These are phyloP conservation scores for Xylaria sp. DNA, from an alignment of 2,329 filamentous ascomycete species.

Conservation along the genomic window DNA sequence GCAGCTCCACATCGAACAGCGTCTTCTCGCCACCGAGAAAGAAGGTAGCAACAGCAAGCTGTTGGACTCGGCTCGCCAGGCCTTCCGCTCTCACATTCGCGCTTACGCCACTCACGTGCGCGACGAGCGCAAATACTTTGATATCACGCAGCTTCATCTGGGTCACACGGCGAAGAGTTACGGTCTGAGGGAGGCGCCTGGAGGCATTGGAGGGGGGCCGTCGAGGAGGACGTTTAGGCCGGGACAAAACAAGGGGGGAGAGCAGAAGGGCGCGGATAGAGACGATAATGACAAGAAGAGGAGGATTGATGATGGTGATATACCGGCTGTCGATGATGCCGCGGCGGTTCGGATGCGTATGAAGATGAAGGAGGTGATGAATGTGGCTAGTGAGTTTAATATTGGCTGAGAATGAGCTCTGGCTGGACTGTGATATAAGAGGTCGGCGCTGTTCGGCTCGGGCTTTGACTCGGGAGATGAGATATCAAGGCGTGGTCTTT, in stretches of 20 bases:
- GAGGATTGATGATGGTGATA: constrained; percentile 50
- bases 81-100: constrained; percentile 90
- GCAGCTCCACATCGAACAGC: constrained; percentile 69
- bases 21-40: constrained; percentile 57
- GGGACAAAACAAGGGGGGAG: constrained; percentile 49
- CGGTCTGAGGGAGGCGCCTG: constrained; percentile 86
- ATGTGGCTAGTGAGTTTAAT: constrained; percentile 73
- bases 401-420: constrained; percentile 60
- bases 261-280: constrained; percentile 41
- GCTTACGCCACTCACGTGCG: constrained; percentile 95
- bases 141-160: constrained; percentile 89
- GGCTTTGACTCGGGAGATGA: background rate
- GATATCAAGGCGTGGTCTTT: background rate
- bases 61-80: constrained; percentile 83
- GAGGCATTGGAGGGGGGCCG: constrained; percentile 75
- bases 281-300: constrained; percentile 45
- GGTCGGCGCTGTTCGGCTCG: background rate
- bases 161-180: constrained; percentile 96
- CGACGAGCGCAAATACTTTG: constrained; percentile 85
- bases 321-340: constrained; percentile 62
- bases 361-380: constrained; percentile 67
- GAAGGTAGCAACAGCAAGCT: constrained; percentile 57
- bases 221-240: constrained; percentile 55
- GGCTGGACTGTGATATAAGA: background rate
- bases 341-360: constrained; percentile 72